A percentile compares a stretch with the other conserved stretches of the same genome.
phyloP scores from a whole-genome alignment of 371 early-diverging fungal species.

The Mucor velutinosus region DNA sequence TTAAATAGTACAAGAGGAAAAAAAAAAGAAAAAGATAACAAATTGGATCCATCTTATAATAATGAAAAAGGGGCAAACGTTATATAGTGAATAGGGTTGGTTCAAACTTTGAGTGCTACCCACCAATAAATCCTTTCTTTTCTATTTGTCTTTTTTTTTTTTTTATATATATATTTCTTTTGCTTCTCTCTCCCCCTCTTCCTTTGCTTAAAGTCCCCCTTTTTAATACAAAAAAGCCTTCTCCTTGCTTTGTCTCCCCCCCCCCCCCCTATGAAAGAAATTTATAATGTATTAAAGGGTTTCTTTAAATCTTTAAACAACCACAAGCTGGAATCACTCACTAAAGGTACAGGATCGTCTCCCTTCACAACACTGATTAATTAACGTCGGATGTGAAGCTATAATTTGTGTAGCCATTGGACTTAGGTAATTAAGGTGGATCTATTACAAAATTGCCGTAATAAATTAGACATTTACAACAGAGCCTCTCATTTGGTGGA shows the following conservation, averaged over 20 bases:
- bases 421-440: constrained; percentile 9
- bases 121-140: constrained; percentile 7
- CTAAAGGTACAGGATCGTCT: constrained; percentile 4
- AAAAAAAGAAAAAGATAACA: constrained; percentile 6
- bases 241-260: neutral
- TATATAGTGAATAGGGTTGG: constrained; percentile 9
- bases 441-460: neutral
- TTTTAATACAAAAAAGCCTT: constrained; percentile 4
- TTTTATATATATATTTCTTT: too few relatives aligned
- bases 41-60: neutral
- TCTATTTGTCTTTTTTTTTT: constrained; percentile 8
- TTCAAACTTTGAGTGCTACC: constrained; percentile 3
- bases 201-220: neutral
- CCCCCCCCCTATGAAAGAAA: neutral
- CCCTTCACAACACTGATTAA: neutral
- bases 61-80: constrained; percentile 3
- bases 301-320: constrained; percentile 24
- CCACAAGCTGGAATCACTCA: constrained; percentile 11
- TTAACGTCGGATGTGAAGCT: constrained; percentile 13
- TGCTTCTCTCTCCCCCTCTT: neutral
- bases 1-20: neutral
- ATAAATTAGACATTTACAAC: neutral
- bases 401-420: constrained; percentile 22
- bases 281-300: constrained; percentile 11
- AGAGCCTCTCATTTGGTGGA: constrained; percentile 25